Base-by-base conservation (phyloP, 768 basidiomycete genomes). In the Dictyophora rubrovolvata region DNA sequence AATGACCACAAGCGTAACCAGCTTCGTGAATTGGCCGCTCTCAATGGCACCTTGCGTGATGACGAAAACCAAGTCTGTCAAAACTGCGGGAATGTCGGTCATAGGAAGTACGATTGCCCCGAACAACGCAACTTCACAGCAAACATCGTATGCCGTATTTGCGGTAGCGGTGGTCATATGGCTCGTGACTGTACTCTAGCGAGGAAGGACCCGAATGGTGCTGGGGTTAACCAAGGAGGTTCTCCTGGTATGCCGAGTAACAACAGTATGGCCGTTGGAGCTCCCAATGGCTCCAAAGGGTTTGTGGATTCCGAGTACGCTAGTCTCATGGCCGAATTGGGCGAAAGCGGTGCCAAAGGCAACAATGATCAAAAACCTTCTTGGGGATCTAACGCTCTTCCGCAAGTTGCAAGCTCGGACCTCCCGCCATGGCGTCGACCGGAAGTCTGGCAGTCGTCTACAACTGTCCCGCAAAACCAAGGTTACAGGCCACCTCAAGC, bases 1-100 rank as follows among this genome's bases (percentile, higher is more conserved):
- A 99, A 99, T 70, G 95, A 96, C 67, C 96, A 99, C 77, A 99
- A 99, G 72, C 89, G 95, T 55, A 97, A 95, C 68, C 96, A 99
- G 73, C 84, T 99, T 49, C 90, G 96, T 66, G 96, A 99, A 70
- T 81, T 99, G 50, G 96, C 96, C 17, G 93, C 93, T 18, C 76
- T 99, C 59, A 99, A 99, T 69, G 96, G 96, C 74, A 99, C 96
- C 49, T 85, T 99, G 58, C 93, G 96, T 66, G 96, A 99, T 68
- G 96, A 99, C 70, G 96, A 99, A 76, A 98, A 98, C 69, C 96
- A 99, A 73, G 85, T 97, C 62, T 99, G 96, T 75, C 94, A 98
- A 75, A 95, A 95, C 69, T 94, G 90, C 70, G 92, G 89, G 68
- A 86, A 86, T 55, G 82, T 93, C 63, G 93, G 93, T 60, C 94